These are phyloP conservation scores for Gilbertella persicaria DNA, from an alignment of 371 early-diverging fungal genomes.

Conservation along the genomic window DNA sequence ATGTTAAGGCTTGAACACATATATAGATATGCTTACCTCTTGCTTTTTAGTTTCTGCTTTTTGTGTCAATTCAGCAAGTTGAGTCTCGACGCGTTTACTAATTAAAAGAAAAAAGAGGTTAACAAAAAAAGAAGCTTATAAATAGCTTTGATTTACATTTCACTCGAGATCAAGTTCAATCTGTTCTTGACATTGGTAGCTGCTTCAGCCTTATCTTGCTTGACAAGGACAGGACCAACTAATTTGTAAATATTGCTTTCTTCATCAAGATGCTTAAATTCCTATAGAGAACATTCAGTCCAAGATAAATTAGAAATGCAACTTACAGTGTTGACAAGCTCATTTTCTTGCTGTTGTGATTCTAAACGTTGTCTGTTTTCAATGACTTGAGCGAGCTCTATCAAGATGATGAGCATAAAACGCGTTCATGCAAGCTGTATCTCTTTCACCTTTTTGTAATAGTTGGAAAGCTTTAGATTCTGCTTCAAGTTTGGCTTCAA, in stretches of 20 bases:
- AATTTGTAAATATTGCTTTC: slow-evolving; percentile 91
- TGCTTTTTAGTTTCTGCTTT: slow-evolving; percentile 80
- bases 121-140: background rate
- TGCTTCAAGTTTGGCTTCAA: slow-evolving; percentile 64
- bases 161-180: slow-evolving; percentile 84
- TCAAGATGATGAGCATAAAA: background rate
- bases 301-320: background rate
- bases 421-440: too few relatives aligned
- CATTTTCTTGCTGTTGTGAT: slow-evolving; percentile 95
- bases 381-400: slow-evolving; percentile 82
- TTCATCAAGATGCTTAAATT: slow-evolving; percentile 81
- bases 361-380: slow-evolving; percentile 83
- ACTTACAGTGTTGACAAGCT: slow-evolving; percentile 79
- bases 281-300: slow-evolving; percentile 48
- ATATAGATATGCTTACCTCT: slow-evolving; percentile 51
- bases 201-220: slow-evolving; percentile 90
- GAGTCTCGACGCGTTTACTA: slow-evolving; percentile 82
- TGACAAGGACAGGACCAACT: slow-evolving; percentile 93
- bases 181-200: slow-evolving; percentile 89
- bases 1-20: slow-evolving; percentile 16
- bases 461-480: slow-evolving; percentile 65
- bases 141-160: slow-evolving; percentile 71
- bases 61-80: slow-evolving; percentile 74
- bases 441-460: slow-evolving; percentile 57
- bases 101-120: slow-evolving; percentile 1